These are phyloP conservation scores for Trichophyton mentagrophytes DNA, from an alignment of 2,329 filamentous ascomycete genomes.

Conservation along the genomic window DNA sequence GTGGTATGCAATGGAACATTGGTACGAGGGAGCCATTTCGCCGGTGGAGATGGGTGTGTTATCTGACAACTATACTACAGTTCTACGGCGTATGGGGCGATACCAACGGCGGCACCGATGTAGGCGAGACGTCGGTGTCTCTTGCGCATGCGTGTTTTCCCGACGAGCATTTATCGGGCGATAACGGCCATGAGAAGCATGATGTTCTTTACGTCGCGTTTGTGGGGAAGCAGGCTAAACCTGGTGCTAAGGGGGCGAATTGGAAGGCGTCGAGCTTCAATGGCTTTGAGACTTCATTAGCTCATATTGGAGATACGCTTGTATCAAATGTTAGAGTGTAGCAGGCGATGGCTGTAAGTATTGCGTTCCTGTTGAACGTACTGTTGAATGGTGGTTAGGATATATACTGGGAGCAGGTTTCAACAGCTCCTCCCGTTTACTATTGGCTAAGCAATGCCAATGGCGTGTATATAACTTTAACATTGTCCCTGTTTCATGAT, in stretches of 20 bases:
- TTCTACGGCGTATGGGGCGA: constrained; percentile 45
- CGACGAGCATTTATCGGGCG: background rate
- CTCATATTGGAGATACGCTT: constrained; percentile 14
- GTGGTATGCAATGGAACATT: constrained; percentile 38
- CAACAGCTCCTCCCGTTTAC: too few relatives aligned
- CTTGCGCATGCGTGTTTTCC: background rate
- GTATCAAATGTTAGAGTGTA: constrained; percentile 16
- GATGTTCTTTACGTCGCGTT: background rate
- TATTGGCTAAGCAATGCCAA: too few relatives aligned
- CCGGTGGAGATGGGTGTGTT: constrained; percentile 26
- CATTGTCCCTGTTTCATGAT: too few relatives aligned
- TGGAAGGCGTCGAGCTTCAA: constrained; percentile 41
- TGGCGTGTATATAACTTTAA: too few relatives aligned
- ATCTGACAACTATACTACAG: constrained; percentile 18
- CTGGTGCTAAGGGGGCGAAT: constrained; percentile 41
- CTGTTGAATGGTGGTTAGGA: background rate
- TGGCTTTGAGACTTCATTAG: constrained; percentile 31
- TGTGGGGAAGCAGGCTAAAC: constrained; percentile 22
- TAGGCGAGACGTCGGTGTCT: background rate
- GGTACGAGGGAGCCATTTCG: too few relatives aligned
- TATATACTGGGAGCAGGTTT: background rate
- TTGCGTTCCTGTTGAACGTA: background rate
- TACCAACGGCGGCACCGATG: background rate
- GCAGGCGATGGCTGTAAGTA: background rate
- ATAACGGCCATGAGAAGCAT: background rate